Base-by-base conservation (phyloP, 345 rosid species). In the Camelina sativa region DNA sequence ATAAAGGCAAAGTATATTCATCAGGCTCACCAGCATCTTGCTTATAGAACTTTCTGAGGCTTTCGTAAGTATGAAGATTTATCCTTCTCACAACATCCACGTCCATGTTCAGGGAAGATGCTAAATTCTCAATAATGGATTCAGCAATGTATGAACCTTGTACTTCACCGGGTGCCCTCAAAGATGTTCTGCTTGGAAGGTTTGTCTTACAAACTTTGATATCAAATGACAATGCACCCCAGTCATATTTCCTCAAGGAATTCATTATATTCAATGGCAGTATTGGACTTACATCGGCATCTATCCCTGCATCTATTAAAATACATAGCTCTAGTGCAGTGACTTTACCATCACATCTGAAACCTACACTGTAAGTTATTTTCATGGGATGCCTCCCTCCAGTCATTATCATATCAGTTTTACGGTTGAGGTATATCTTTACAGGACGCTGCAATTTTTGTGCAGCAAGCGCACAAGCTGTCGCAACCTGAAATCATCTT, bases 321-420 rank as follows among this genome's bases (percentile, higher is more conserved):
- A 91, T 70, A 7, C 72, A 79, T 41, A 90, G 84, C 65, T 80
- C 80, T 48, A 94, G 77, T 55, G 92, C 96, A 7, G 92, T 91
- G 60, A 94, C 75, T 80, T 94, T 94, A 16, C 98, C 96, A 65
- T 80, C 84, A 13, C 86, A 77, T 85, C 83, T 91, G 84, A 91
- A 94, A 41, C 97, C 98, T 15, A 88, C 93, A 77, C 77, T 87
- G 79, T 94, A 94, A 22, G 88, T 88, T 79, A 94, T 80, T 65
- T 90, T 84, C 97, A 94, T 83, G 2, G 98, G 98, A 78, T 94
- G 98, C 70, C 98, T 87, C 79, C 98, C 97, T 77, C 98, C 96
- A 20, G 90, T 84, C 84, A 86, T 85, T 74, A 90, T 80, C 97
- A 94, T 91, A 81, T 94, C 98, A 0, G 88, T 88, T 78, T 87